Base-by-base conservation (phyloP, 768 basidiomycete genomes). In the Leccinum broughii region DNA sequence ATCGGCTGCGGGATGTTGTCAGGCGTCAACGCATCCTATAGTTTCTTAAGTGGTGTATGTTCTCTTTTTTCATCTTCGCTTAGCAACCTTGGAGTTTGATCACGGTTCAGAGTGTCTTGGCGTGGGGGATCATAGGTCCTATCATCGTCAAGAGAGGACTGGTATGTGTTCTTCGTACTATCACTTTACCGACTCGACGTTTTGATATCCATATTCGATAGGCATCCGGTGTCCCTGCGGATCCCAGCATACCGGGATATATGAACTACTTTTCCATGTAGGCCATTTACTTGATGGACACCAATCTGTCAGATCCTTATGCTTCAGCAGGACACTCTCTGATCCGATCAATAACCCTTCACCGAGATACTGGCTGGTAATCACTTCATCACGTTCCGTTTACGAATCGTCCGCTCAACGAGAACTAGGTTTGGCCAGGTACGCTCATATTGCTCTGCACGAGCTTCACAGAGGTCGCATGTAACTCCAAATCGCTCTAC, bases 71-170 rank as follows among this genome's bases (percentile, higher is more conserved):
- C 20, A 20, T 20, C 46, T 20, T 20, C 3, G 22, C 10, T 49
- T 24, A 24, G 14, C 22, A 15, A 41, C 49, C 11, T 37, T 24
- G 14, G 22, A n/a, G 14, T 13, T 7, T n/a, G 14, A 24, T 15
- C 10, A 50, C 26, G 5, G 11, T 48, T 44, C 22, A 65, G 68
- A 84, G 81, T 83, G 66, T 87, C 53, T 77, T 86, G 28, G 83
- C 85, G 1, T 87, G 84, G 84, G 85, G 81, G 46, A 82, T 87
- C 71, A 80, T 88, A 54, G 81, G 81, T 1, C 85, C 85, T 6
- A 68, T 80, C 17, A 69, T 85, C 57, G 77, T 86, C 32, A 77
- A 77, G 6, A 22, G 13, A 26, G 53, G 53, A 54, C 4, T 54
- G 53, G 53, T 54, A 0, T 6, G 53, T 54, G 51, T 15, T 34